These are phyloP conservation scores for Malus hybrid DNA, from an alignment of 331 rosid genomes.

Conservation along the genomic window DNA sequence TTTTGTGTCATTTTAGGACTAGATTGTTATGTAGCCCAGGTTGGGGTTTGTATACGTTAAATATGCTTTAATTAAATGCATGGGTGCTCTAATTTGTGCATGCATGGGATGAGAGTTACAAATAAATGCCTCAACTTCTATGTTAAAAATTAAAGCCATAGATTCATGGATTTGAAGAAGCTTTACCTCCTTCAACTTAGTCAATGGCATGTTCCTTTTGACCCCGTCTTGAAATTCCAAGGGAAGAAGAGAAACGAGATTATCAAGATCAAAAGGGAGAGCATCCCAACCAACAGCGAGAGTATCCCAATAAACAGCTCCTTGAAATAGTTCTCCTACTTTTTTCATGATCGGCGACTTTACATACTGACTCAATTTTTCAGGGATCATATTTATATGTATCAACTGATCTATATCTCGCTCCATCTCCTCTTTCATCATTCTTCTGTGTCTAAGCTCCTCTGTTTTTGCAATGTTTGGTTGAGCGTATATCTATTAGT, in stretches of 20 bases:
- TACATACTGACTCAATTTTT: fast-evolving
- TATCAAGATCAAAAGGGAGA: background rate
- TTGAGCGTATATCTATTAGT: too few relatives aligned
- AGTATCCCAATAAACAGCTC: background rate
- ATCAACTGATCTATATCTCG: background rate
- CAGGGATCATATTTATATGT: background rate
- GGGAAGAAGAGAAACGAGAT: background rate
- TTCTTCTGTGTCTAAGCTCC: background rate
- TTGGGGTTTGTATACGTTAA: too few relatives aligned
- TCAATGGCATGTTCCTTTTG: background rate
- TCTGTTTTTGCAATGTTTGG: background rate
- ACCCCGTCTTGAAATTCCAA: background rate
- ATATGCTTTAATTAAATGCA: too few relatives aligned
- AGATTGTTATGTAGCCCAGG: too few relatives aligned
- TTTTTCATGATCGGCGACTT: background rate
- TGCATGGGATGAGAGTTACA: too few relatives aligned
- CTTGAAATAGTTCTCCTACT: background rate
- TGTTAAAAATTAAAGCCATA: too few relatives aligned
- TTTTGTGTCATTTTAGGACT: too few relatives aligned
- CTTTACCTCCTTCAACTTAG: background rate
- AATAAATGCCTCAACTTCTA: too few relatives aligned
- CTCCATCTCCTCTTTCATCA: background rate
- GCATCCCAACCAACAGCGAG: background rate
- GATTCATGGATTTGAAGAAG: background rate
- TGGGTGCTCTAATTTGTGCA: too few relatives aligned